Evolutionary conservation across 306 rosid genomes (phyloP).

Genomic region (Casuarina equisetifolia): DNA sequence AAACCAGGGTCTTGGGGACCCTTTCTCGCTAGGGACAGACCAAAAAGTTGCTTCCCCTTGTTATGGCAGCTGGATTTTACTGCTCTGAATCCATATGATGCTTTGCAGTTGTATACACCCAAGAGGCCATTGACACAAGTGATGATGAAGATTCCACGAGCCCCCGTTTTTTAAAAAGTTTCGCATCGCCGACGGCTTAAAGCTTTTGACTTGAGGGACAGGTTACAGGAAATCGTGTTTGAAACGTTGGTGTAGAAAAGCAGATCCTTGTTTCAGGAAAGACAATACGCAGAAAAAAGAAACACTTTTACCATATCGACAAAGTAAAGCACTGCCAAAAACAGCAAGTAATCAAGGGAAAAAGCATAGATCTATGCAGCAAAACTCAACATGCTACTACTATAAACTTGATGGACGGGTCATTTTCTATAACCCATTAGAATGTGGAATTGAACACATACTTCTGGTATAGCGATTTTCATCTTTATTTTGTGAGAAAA

Average conservation of each 20-base stretch:
- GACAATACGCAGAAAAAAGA: too few species aligned
- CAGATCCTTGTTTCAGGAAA: neutral
- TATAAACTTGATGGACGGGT: too few species aligned
- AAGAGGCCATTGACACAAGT: slow-evolving; percentile 1
- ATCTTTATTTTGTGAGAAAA: too few species aligned
- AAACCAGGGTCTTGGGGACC: too few species aligned
- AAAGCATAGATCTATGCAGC: too few species aligned
- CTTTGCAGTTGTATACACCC: slow-evolving; percentile 9
- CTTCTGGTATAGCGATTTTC: too few species aligned
- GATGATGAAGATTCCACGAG: neutral
- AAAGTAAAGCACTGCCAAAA: too few species aligned
- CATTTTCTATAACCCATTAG: too few species aligned
- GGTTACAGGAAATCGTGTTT: neutral
- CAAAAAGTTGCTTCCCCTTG: neutral
- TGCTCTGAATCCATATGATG: neutral
- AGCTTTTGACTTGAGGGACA: neutral
- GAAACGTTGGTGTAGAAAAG: neutral
- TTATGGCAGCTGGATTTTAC: neutral
- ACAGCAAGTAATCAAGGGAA: too few species aligned
- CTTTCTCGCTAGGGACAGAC: neutral
- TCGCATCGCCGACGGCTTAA: neutral
- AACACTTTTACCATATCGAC: too few species aligned
- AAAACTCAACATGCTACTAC: too few species aligned
- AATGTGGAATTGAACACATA: too few species aligned
- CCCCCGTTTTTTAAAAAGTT: neutral